Conservation (phyloP, 208 protist genomes). For the Crithidia expoeki region DNA sequence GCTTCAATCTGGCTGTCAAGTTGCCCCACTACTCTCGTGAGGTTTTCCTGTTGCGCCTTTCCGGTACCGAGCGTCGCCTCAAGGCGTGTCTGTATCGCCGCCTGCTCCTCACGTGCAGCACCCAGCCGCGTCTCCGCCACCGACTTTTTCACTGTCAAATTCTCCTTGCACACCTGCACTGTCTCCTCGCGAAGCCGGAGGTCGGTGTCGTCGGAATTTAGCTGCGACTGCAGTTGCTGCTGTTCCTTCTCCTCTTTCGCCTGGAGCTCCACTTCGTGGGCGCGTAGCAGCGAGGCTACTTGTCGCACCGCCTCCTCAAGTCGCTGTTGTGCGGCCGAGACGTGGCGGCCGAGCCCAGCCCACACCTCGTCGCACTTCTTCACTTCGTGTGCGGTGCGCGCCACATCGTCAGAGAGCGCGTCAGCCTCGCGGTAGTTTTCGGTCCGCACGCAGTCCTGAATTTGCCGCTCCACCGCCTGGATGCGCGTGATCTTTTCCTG, state of each 20-base stretch:
- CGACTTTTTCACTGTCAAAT: not conserved
- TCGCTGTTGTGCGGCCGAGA: slow-evolving; percentile 10
- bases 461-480: slow-evolving; percentile 17
- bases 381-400: slow-evolving; percentile 1
- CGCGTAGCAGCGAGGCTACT: slow-evolving; percentile 14
- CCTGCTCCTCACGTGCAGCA: not conserved
- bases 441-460: slow-evolving; percentile 30
- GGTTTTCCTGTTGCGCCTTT: slow-evolving; percentile 11
- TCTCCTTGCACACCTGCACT: slow-evolving; percentile 1
- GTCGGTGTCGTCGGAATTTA: slow-evolving; percentile 18
- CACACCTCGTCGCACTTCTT: slow-evolving; percentile 22
- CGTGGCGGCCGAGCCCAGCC: not conserved
- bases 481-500: slow-evolving; percentile 18
- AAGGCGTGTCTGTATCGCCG: slow-evolving; percentile 15
- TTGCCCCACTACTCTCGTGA: slow-evolving; percentile 20
- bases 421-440: slow-evolving; percentile 49
- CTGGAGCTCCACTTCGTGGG: slow-evolving; percentile 22
- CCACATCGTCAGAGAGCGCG: slow-evolving; percentile 19
- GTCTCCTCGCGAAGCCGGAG: slow-evolving; percentile 17
- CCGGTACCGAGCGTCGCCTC: slow-evolving; percentile 13
- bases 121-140: slow-evolving; percentile 1
- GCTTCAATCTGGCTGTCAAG: slow-evolving; percentile 11
- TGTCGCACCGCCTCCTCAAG: slow-evolving; percentile 19
- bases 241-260: slow-evolving; percentile 20
- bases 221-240: slow-evolving; percentile 13